A percentile compares a stretch with the other conserved stretches of the same genome.
phyloP scores from a whole-genome alignment of 352 stramenopile genomes.

The Phytophthora pistaciae region DNA sequence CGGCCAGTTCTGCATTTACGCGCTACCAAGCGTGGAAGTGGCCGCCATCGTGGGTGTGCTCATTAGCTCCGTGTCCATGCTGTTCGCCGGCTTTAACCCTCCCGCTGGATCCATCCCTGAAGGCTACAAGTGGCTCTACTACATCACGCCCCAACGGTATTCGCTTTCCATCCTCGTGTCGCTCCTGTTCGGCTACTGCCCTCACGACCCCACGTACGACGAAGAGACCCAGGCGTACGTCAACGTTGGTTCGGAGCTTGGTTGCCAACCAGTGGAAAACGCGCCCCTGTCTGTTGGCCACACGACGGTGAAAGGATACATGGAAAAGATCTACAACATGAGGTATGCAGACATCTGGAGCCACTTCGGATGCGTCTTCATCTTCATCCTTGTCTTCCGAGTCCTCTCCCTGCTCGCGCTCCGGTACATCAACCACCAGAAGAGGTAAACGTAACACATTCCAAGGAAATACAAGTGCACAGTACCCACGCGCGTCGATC shows the following conservation, averaged over 20 bases:
- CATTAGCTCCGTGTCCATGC: constrained; percentile 64
- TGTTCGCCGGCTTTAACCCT: constrained; percentile 73
- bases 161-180: constrained; percentile 36
- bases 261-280: constrained; percentile 44
- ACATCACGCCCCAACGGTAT: constrained; percentile 45
- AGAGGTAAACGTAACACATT: constrained; percentile 11
- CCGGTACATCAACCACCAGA: constrained; percentile 58
- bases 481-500: neutral
- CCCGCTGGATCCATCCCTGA: constrained; percentile 46
- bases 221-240: constrained; percentile 23
- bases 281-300: constrained; percentile 31
- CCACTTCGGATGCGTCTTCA: constrained; percentile 41
- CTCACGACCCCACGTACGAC: constrained; percentile 37
- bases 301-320: constrained; percentile 43
- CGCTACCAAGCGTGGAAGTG: constrained; percentile 47
- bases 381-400: constrained; percentile 48
- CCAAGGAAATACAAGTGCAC: constrained; percentile 6
- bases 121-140: constrained; percentile 61
- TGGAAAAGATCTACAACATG: constrained; percentile 42
- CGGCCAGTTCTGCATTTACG: constrained; percentile 41
- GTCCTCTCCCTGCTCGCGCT: constrained; percentile 46
- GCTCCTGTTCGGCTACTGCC: constrained; percentile 37
- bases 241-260: constrained; percentile 36
- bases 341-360: constrained; percentile 38
- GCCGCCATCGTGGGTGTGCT: constrained; percentile 41